These are phyloP conservation scores for Claviceps quebecensis DNA, from an alignment of 2,329 filamentous ascomycete genomes.

Conservation along the genomic window DNA sequence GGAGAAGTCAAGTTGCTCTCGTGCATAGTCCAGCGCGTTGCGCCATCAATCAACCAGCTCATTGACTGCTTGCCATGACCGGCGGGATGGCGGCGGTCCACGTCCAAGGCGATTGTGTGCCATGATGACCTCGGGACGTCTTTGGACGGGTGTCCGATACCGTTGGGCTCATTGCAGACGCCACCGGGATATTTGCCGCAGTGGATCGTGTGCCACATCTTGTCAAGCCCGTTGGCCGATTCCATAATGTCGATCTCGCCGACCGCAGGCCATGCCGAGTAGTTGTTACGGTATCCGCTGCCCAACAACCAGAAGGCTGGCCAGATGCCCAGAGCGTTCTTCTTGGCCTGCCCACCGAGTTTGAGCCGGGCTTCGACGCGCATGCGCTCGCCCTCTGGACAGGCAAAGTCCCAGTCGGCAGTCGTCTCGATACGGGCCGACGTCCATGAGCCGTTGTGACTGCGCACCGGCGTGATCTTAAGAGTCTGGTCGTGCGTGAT, in stretches of 20 bases:
- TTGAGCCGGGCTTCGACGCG: conserved; percentile 25
- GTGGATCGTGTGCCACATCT: conserved; percentile 25
- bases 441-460: conserved; percentile 24
- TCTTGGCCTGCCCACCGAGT: conserved; percentile 16
- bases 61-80: conserved; percentile 15
- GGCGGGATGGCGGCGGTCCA: conserved; percentile 14
- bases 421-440: conserved; percentile 29
- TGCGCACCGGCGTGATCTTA: conserved; percentile 17
- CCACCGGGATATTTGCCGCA: conserved; percentile 26
- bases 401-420: conserved; percentile 19
- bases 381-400: conserved; percentile 19
- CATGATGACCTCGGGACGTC: conserved; percentile 17
- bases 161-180: conserved; percentile 26
- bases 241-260: conserved; percentile 34
- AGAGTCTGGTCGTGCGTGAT: conserved; percentile 23
- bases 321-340: conserved; percentile 27
- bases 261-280: conserved; percentile 25
- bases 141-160: conserved; percentile 13
- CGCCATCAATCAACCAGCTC: conserved; percentile 22
- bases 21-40: conserved; percentile 13
- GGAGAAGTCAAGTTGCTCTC: conserved; percentile 11
- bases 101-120: conserved; percentile 18
- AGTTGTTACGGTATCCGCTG: conserved; percentile 21
- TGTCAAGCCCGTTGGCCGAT: conserved; percentile 23
- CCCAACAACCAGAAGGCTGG: conserved; percentile 33